Conservation (phyloP, 208 protist species). For the Endotrypanum monterogeii region DNA sequence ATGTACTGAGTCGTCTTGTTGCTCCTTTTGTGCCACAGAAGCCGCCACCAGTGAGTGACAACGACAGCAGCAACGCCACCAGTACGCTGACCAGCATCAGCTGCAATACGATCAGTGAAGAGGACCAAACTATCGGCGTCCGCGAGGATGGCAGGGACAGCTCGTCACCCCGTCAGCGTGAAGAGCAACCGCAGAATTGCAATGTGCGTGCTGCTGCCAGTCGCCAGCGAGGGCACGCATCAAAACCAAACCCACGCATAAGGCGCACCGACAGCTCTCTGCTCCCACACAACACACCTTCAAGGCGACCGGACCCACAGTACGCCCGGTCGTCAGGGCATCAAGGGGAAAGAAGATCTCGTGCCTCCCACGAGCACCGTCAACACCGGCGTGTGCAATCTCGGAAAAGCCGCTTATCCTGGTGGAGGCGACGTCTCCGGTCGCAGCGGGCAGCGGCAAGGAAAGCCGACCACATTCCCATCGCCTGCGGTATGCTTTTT, state of each 20-base stretch:
- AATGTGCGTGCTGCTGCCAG: neutral
- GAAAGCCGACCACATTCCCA: conserved; percentile 13
- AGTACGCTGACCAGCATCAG: neutral
- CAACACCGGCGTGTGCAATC: neutral
- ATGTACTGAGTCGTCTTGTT: conserved; percentile 28
- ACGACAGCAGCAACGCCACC: neutral
- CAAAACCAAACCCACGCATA: neutral
- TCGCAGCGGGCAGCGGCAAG: conserved; percentile 14
- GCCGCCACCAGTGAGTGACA: conserved; percentile 8
- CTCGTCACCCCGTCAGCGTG: neutral
- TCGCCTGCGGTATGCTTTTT: conserved; percentile 25
- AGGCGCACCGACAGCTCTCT: neutral
- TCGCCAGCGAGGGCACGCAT: neutral
- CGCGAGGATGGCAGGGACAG: neutral
- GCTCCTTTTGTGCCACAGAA: conserved; percentile 12
- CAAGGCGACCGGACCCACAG: neutral
- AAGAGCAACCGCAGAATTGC: neutral
- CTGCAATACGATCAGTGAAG: neutral
- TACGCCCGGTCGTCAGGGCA: neutral
- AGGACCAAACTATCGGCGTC: neutral
- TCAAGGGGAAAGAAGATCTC: neutral
- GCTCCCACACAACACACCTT: neutral
- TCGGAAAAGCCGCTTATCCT: conserved; percentile 1
- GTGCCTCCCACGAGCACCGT: neutral
- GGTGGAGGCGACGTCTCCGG: conserved; percentile 7